Evolutionary conservation across 2,329 filamentous ascomycete species (phyloP), one percentile per base, ranked within the genome.

Genomic region (Claviceps africana): DNA sequence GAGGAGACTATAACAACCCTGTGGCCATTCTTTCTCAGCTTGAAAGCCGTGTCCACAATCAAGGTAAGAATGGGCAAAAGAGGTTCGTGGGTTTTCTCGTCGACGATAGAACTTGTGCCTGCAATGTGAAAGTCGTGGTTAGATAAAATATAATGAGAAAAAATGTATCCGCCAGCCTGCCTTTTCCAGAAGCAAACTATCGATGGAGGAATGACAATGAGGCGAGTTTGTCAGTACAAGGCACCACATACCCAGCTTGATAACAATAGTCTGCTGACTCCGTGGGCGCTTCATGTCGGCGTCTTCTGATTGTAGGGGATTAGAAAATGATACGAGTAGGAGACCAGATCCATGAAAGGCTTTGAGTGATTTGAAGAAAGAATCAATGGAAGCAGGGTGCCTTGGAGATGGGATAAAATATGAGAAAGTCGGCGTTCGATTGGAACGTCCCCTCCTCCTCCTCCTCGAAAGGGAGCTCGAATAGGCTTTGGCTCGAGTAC

Each of bases 41-140:
- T 86, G 51, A 91, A 85, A 15, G 88, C 89, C 21, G 93, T 97
- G 70, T 97, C 89, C 57, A 97, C 93, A 58, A 98, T 96, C 55
- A 91, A 75, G 55, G 86, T 90, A 53, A 98, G 74, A 59, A 89
- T 95, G 4, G 90, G 93, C 40, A 98, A 78, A 37, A 96, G 79
- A 3, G 93, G 93, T 64, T 96, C 88, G 70, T 95, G 93, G 22
- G 88, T 95, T 65, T 83, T 86, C 67, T 98, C 93, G 70, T 97
- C 88, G 58, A 98, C 90, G 60, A 98, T 97, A n/a, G 93, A 97
- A 68, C 89, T 96, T 47, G 93, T 97, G 61, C 93, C 93, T 98
- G 60, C 55, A 54, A 51, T 21, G 49, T 21, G 35, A 21, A 21
- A 28, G 47, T 4, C 10, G n/a, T 19, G 45, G 31, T 47, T 47